Evolutionary conservation across 257 asterid genomes (phyloP).

Genomic region (Petunia secreta): DNA sequence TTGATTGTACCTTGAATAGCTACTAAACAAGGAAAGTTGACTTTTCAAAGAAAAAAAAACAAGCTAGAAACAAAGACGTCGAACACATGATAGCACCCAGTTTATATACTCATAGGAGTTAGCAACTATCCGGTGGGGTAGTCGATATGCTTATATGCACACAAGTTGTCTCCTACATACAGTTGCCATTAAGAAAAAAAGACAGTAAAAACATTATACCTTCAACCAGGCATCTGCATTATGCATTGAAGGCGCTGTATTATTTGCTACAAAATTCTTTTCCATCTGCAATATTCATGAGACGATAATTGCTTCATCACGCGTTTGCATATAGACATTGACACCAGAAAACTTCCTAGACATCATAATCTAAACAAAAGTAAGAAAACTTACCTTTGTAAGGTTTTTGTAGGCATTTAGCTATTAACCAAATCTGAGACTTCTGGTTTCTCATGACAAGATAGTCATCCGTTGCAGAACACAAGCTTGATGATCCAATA

Average conservation of each 20-base stretch:
- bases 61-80: too few relatives aligned
- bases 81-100: too few relatives aligned
- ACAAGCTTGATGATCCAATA: conserved; percentile 97
- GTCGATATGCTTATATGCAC: too few relatives aligned
- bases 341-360: background rate
- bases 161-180: too few relatives aligned
- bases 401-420: conserved; percentile 92
- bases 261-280: conserved; percentile 62
- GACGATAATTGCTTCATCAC: background rate
- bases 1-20: too few relatives aligned
- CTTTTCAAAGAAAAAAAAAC: too few relatives aligned
- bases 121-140: too few relatives aligned
- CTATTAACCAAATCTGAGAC: conserved; percentile 82
- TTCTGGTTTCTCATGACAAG: conserved; percentile 79
- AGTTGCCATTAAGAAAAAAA: background rate
- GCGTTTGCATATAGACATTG: background rate
- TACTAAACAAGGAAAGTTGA: too few relatives aligned
- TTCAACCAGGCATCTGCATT: conserved; percentile 90
- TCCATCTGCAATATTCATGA: too few relatives aligned
- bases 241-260: conserved; percentile 80
- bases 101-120: too few relatives aligned
- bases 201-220: conserved; percentile 41
- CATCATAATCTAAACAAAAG: conserved; percentile 16
- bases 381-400: conserved; percentile 66
- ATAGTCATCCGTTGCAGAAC: conserved; percentile 80